Percentiles rank a stretch among this genome's conserved stretches.
Conservation (phyloP, 257 asterid genomes). For the Catharanthus roseus region DNA sequence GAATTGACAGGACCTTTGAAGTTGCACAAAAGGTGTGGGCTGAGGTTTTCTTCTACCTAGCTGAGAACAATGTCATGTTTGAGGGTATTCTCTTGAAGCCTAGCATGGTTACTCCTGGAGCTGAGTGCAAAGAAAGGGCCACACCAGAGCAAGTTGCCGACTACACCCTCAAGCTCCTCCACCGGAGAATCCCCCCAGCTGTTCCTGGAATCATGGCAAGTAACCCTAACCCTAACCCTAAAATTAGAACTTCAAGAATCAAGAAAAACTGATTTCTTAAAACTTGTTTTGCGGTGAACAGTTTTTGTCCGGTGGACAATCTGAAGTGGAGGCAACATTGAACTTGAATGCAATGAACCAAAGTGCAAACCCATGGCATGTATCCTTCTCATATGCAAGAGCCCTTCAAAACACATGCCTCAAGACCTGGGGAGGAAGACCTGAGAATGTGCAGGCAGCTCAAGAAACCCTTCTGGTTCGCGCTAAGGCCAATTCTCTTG, state of each 20-base stretch:
- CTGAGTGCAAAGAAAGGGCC: slow-evolving; percentile 57
- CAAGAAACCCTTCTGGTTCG: slow-evolving; percentile 52
- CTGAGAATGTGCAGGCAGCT: slow-evolving; percentile 63
- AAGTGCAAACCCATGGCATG: slow-evolving; percentile 72
- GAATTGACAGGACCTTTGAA: slow-evolving; percentile 63
- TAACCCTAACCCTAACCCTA: background rate
- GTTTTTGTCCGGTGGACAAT: slow-evolving; percentile 76
- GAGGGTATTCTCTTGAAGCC: slow-evolving; percentile 79
- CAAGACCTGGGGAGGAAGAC: slow-evolving; percentile 66
- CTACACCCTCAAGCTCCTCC: slow-evolving; percentile 59
- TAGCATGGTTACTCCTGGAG: slow-evolving; percentile 78
- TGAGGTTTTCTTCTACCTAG: slow-evolving; percentile 70
- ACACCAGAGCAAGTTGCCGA: slow-evolving; percentile 54
- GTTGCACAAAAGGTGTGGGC: slow-evolving; percentile 71
- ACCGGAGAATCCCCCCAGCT: slow-evolving; percentile 63
- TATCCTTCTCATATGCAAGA: slow-evolving; percentile 61
- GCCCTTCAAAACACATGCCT: slow-evolving; percentile 81
- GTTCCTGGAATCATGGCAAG: slow-evolving; percentile 81
- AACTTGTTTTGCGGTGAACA: slow-evolving; percentile 15
- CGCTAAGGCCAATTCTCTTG: slow-evolving; percentile 67
- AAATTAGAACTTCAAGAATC: background rate
- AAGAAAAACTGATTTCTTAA: background rate
- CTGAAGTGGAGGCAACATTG: slow-evolving; percentile 71
- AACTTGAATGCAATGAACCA: slow-evolving; percentile 74
- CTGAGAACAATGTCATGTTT: slow-evolving; percentile 61